Base-by-base conservation (phyloP, 2,329 filamentous ascomycete genomes). In the Colletotrichum lini region DNA sequence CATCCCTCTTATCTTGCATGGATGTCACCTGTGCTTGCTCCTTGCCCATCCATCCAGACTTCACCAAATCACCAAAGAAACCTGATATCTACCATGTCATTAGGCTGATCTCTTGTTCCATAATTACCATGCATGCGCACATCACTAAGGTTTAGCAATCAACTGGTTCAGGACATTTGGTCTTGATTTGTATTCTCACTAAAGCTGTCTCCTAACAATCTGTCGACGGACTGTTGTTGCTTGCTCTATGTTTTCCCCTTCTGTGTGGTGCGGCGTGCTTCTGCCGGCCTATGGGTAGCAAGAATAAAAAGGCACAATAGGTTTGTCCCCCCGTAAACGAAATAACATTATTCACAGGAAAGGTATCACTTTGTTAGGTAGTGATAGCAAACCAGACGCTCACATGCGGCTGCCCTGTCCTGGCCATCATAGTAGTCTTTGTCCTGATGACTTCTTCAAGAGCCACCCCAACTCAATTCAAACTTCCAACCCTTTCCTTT, bases 171-270 rank as follows among this genome's bases (percentile, higher is more conserved):
- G 50, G 57, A 50, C 38, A 47, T 45, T 45, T 47, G 40, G 58
- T 64, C 64, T 67, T 18, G n/a, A 49, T 67, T 53, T 67, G 30
- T 35, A 35, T 35, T 64, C 42, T 56, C 40, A 69, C 50, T 62
- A 52, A 63, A 65, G 64, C 62, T 73, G 54, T 47, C 68, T 67
- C 58, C n/a, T 72, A 73, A 72, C 67, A 73, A 73, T 73, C 62
- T 73, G 71, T 62, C 68, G 44, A 73, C 57, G 67, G 63, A 73
- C 58, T 67, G 58, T 67, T 71, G 62, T 45, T 67, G 57, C 63
- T 61, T 70, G 53, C 53, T 72, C 60, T 57, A 66, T 61, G 49
- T 47, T 54, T 50, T 47, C 53, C 45, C 52, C 44, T 59, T 57
- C 30, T 35, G 30, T 9, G 30, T 35, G 30, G 58, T 63, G 69